phyloP scores from a whole-genome alignment of 2,329 filamentous ascomycete species.

The Trichoderma arundinaceum region DNA sequence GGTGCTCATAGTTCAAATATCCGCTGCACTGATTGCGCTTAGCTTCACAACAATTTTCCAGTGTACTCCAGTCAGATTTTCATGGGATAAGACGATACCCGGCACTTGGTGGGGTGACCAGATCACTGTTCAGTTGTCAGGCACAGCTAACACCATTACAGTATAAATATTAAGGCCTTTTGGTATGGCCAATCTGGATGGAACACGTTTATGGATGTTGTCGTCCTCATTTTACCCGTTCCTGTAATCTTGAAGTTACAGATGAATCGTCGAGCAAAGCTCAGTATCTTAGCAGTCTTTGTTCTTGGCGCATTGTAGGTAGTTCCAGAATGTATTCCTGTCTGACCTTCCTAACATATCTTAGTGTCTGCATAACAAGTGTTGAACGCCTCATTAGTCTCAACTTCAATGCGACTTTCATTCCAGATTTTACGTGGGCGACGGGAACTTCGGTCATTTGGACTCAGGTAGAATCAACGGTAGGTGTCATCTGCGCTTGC shows the following conservation, averaged over 20 bases:
- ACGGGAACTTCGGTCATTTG: slow-evolving; percentile 21
- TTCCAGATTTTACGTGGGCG: slow-evolving; percentile 19
- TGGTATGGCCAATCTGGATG: slow-evolving; percentile 27
- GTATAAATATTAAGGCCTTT: slow-evolving; percentile 24
- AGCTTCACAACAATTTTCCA: slow-evolving; percentile 26
- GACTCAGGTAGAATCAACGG: slow-evolving; percentile 24
- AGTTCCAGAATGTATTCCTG: no score
- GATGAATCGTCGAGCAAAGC: slow-evolving; percentile 23
- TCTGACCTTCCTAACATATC: not conserved
- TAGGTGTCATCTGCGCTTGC: slow-evolving; percentile 26
- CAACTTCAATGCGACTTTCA: slow-evolving; percentile 25
- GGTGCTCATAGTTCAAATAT: slow-evolving; percentile 16
- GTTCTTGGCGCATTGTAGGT: slow-evolving; percentile 19
- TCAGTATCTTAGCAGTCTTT: slow-evolving; percentile 20
- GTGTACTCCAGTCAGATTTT: slow-evolving; percentile 15
- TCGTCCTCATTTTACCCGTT: slow-evolving; percentile 16
- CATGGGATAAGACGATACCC: slow-evolving; percentile 20
- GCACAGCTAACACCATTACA: not conserved
- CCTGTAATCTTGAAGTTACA: slow-evolving; percentile 17
- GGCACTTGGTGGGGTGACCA: slow-evolving; percentile 4
- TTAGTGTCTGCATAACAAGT: slow-evolving; percentile 21
- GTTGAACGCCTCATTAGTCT: slow-evolving; percentile 22
- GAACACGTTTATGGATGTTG: slow-evolving; percentile 24
- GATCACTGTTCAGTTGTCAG: not conserved
- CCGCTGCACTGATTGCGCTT: not conserved